Conservation (phyloP, 495 filamentous ascomycete species). For the Podospora sp. region DNA sequence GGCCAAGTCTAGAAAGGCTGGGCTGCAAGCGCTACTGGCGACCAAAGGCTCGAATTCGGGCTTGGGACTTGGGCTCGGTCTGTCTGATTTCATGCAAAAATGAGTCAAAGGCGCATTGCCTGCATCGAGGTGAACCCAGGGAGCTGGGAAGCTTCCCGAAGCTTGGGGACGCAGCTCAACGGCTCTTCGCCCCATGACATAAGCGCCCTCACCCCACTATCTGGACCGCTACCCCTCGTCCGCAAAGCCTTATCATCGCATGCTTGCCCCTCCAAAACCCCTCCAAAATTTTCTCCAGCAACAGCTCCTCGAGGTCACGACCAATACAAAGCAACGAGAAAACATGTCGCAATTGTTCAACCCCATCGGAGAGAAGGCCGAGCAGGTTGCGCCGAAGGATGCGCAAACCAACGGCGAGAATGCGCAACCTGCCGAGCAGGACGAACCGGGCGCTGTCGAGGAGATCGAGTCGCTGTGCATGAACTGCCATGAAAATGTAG, state of each 20-base stretch:
- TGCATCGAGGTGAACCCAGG: neutral
- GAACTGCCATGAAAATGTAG: constrained; percentile 72
- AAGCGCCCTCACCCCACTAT: constrained; percentile 32
- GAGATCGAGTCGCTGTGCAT: constrained; percentile 54
- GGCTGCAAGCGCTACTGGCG: constrained; percentile 54
- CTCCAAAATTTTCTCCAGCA: constrained; percentile 40
- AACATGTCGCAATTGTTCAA: constrained; percentile 53
- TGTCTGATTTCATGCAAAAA: constrained; percentile 57
- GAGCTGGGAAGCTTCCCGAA: constrained; percentile 29
- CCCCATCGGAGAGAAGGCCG: constrained; percentile 57
- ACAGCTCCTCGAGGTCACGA: neutral
- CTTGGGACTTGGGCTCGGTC: constrained; percentile 49
- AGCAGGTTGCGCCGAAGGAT: constrained; percentile 44
- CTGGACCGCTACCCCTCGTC: constrained; percentile 8
- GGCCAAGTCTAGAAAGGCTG: constrained; percentile 56
- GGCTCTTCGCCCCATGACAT: constrained; percentile 30
- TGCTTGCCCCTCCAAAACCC: constrained; percentile 35
- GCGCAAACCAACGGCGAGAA: constrained; percentile 22
- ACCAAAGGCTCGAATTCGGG: constrained; percentile 30
- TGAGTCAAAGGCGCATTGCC: constrained; percentile 22
- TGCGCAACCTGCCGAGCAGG: constrained; percentile 34
- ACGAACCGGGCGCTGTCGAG: constrained; percentile 63
- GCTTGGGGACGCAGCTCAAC: constrained; percentile 20
- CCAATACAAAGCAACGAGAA: constrained; percentile 10
- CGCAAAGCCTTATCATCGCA: constrained; percentile 29